Base-by-base conservation (phyloP, 345 rosid species). In the Kernera saxatilis region DNA sequence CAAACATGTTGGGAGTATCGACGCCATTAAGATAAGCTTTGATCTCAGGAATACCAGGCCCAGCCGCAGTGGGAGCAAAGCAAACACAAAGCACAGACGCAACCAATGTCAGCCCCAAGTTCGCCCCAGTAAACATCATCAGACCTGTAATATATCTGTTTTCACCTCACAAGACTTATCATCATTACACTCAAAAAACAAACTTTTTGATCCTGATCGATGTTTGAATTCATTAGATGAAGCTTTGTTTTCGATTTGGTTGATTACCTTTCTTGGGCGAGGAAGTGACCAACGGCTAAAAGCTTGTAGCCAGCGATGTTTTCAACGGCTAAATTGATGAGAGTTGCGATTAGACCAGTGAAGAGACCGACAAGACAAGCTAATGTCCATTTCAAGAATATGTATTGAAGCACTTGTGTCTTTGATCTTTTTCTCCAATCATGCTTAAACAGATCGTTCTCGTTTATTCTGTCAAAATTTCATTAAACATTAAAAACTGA, bases 1-100 rank as follows among this genome's bases (percentile, higher is more conserved):
- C 98, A 64, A 77, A 93, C 96, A 90, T 90, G 78, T 88, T 84
- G 8, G 97, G 97, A 69, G 93, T 88, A 71, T 93, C 98, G 11
- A 93, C 82, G 4, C 98, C 98, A 81, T 93, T 93, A 49, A 93
- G 97, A 76, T 93, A 93, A 60, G 98, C 98, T 80, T 93, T 93
- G 77, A 93, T 86, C 77, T 93, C 98, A 33, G 97, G 98, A 27
- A 93, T 90, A 12, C 97, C 97, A 22, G 98, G 96, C 12, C 98
- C 98, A 29, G 98, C 97, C 0, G 98, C 98, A 0, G 98, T 90
- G 3, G 98, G 97, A 12, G 98, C 97, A 64, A 90, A 90, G 36
- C 72, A 90, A 14, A 90, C 97, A 61, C 93, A 87, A 10, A 93
- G 86, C 57, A 85, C 73, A 64, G 97, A 78, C 6, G 98, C 96